phyloP scores from a whole-genome alignment of 2,329 filamentous ascomycete species.

The Pleurostoma richardsiae region DNA sequence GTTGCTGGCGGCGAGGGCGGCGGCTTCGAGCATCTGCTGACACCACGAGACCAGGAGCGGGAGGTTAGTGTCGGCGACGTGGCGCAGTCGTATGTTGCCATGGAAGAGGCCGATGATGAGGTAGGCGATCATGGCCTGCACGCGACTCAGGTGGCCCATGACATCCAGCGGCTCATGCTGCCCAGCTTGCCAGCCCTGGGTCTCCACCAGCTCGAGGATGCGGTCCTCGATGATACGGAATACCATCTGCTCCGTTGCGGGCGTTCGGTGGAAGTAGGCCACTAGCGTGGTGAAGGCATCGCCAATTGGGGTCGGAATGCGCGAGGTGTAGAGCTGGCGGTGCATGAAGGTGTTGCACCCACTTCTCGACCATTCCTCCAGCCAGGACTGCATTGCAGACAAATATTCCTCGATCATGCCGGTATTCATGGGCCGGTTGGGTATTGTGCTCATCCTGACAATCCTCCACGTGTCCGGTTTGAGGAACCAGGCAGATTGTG shows the following conservation, averaged over 20 bases:
- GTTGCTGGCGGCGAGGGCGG: neutral
- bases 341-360: constrained; percentile 20
- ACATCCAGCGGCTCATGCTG: constrained; percentile 1
- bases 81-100: constrained; percentile 36
- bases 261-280: constrained; percentile 12
- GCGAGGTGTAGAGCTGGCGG: constrained; percentile 12
- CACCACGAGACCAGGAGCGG: constrained; percentile 3
- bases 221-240: constrained; percentile 8
- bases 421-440: neutral
- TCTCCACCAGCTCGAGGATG: constrained; percentile 2
- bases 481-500: constrained; percentile 5
- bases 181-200: neutral
- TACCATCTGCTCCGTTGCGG: constrained; percentile 7
- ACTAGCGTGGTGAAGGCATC: constrained; percentile 20
- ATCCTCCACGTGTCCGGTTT: constrained; percentile 1
- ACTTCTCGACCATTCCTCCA: constrained; percentile 15
- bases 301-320: constrained; percentile 10
- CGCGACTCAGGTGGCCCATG: constrained; percentile 29
- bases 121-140: constrained; percentile 44
- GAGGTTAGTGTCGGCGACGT: constrained; percentile 24
- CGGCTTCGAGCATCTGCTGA: constrained; percentile 8
- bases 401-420: neutral
- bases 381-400: constrained; percentile 8
- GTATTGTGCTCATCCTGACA: neutral
- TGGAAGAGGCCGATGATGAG: constrained; percentile 46